Percentiles rank a stretch among this genome's conserved stretches.
phyloP scores from a whole-genome alignment of 225 moss, liverwort and hornwort species.

The Bryum argenteum region DNA sequence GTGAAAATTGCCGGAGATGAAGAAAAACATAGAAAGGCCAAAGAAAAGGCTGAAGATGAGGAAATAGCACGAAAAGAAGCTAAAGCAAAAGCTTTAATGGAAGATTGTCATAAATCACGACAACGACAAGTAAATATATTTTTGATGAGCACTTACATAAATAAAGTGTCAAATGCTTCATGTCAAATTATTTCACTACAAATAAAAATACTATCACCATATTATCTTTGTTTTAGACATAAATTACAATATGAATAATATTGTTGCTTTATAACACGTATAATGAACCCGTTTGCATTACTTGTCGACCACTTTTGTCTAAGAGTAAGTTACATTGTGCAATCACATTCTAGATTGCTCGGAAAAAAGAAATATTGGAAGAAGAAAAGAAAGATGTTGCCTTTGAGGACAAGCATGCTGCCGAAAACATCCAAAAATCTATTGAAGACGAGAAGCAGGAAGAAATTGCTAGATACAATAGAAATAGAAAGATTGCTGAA shows the following conservation, averaged over 20 bases:
- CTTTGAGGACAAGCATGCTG: conserved; percentile 14
- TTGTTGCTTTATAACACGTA: no score
- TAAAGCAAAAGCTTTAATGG: conserved; percentile 29
- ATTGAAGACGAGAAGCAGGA: conserved; percentile 38
- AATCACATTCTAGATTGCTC: conserved; percentile 13
- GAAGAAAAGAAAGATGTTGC: conserved; percentile 33
- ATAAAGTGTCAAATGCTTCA: not conserved
- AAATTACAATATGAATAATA: no score
- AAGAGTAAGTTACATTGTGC: not conserved
- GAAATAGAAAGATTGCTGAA: conserved; percentile 22
- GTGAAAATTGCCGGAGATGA: conserved; percentile 13
- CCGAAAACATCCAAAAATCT: conserved; percentile 27
- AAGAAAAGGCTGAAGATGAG: conserved; percentile 37
- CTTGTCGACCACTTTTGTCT: no score
- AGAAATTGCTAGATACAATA: conserved; percentile 19
- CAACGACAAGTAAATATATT: conserved; percentile 33
- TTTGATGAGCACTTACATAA: no score
- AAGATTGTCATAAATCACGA: conserved; percentile 42
- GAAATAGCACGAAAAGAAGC: not conserved
- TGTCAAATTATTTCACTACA: no score
- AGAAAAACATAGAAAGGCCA: conserved; percentile 27
- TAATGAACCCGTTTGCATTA: no score
- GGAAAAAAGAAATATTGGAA: conserved; percentile 13
- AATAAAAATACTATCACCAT: no score
- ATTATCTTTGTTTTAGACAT: no score